Conservation (phyloP, 2,329 filamentous ascomycete species). For the Verticillium tricorpus region DNA sequence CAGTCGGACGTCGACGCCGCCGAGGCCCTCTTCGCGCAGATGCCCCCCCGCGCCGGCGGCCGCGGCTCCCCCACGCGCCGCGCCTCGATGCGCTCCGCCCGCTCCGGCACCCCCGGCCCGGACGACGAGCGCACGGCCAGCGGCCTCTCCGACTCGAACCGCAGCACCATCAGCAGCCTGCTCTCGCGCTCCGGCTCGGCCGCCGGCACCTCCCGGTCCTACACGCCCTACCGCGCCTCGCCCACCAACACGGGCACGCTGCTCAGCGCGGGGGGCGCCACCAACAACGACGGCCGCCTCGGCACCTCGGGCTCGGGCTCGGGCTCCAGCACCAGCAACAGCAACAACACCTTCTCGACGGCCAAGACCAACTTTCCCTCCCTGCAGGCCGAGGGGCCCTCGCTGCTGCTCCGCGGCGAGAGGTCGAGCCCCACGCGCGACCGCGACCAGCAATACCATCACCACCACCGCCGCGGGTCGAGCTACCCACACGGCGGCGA, state of each 20-base stretch:
- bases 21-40: slow-evolving; percentile 45
- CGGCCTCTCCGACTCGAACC: slow-evolving; percentile 50
- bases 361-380: slow-evolving; percentile 48
- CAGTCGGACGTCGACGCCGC: slow-evolving; percentile 51
- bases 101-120: slow-evolving; percentile 3
- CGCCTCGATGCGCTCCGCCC: slow-evolving; percentile 29
- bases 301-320: slow-evolving; percentile 14
- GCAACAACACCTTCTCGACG: slow-evolving; percentile 43
- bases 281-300: slow-evolving; percentile 3
- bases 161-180: slow-evolving; percentile 38
- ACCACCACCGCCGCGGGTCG: neutral
- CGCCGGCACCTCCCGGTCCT: slow-evolving; percentile 12
- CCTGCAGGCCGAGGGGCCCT: slow-evolving; percentile 49
- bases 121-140: slow-evolving; percentile 52
- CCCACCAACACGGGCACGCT: neutral
- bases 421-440: slow-evolving; percentile 3
- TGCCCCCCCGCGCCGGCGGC: slow-evolving; percentile 26
- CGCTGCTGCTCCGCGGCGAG: slow-evolving; percentile 27
- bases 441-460: neutral
- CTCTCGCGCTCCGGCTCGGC: slow-evolving; percentile 24
- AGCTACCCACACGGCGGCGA: slow-evolving; percentile 9
- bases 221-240: neutral
- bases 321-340: slow-evolving; percentile 37
- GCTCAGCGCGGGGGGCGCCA: slow-evolving; percentile 11
- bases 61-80: slow-evolving; percentile 34